Base-by-base conservation (phyloP, 2,329 filamentous ascomycete genomes). In the Stemphylium lycopersici region DNA sequence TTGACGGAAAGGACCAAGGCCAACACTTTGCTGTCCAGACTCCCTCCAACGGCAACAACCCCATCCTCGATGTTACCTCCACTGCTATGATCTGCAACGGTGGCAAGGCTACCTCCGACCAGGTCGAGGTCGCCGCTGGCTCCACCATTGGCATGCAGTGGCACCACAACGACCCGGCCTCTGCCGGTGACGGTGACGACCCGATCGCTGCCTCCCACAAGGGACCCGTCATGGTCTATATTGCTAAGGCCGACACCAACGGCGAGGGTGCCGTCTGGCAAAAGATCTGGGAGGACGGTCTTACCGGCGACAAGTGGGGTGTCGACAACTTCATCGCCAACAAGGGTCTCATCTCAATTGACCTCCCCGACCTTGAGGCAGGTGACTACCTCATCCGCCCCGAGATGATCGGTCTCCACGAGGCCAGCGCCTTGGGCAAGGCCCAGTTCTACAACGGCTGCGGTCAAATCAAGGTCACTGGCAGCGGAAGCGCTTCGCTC, bases 151-250 rank as follows among this genome's bases (percentile, higher is more conserved):
- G 62, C 43, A 58, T 71, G 61, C 80, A 83, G 68, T 84, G 80
- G 51, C 80, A 79, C 70, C 81, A 84, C 75, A 70, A 83, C 70
- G 76, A 56, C 58, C 49, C 52, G 3, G 15, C 49, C 41, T 24
- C 36, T 7, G 71, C 77, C 8, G 70, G 70, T 55, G 66, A 68
- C 52, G n/a, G 43, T 6, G 80, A 83, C 65, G 81, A 83, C 68
- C 81, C 83, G 69, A 81, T 84, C 42, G 82, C 77, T 60, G 55
- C 66, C n/a, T 80, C 78, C 39, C 81, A 84, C 77, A 72, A 77
- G 71, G 82, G 82, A 6, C 81, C 81, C 44, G 67, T 83, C 68
- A 78, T 81, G 66, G 81, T 80, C 58, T 84, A 80, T 68, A 78
- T 84, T 56, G 80, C 81, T 6, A 70, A 71, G 29, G 70, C 72